Percentiles rank a stretch among this genome's conserved stretches.
Conservation (phyloP, 495 filamentous ascomycete genomes). For the Jackrogersella multiformis region DNA sequence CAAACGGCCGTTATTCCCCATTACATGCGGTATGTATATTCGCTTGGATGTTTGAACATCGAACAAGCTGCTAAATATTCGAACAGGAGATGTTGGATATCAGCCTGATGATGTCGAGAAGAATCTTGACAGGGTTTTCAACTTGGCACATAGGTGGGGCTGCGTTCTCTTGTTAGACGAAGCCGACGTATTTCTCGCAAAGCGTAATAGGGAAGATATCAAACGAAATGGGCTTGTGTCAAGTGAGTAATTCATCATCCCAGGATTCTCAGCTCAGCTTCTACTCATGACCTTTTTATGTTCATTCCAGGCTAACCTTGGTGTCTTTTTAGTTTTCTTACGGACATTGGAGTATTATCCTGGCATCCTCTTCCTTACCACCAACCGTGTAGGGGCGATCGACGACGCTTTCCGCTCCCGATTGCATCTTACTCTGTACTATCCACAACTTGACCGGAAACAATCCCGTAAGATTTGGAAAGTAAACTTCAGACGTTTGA, state of each 20-base stretch:
- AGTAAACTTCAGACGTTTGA: conserved; percentile 3
- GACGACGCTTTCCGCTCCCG: conserved; percentile 65
- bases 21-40: conserved; percentile 5
- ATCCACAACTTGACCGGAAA: conserved; percentile 7
- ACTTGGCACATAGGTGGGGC: conserved; percentile 6
- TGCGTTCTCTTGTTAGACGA: conserved; percentile 50
- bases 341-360: conserved; percentile 66
- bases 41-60: too few species aligned
- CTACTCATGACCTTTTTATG: not conserved
- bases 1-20: not conserved
- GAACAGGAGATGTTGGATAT: not conserved
- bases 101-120: conserved; percentile 2
- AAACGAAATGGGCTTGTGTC: conserved; percentile 43
- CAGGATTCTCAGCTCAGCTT: not conserved
- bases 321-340: conserved; percentile 52
- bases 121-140: conserved; percentile 5
- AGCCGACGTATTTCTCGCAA: conserved; percentile 51
- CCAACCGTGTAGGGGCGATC: conserved; percentile 63
- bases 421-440: conserved; percentile 54
- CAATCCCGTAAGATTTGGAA: conserved; percentile 13
- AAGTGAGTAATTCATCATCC: conserved; percentile 18
- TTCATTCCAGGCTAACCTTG: not conserved
- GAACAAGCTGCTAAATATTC: not conserved
- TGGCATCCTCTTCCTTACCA: conserved; percentile 67
- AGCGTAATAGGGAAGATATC: conserved; percentile 36